Conservation (phyloP, 495 filamentous ascomycete species). For the Penicillium antarcticum region DNA sequence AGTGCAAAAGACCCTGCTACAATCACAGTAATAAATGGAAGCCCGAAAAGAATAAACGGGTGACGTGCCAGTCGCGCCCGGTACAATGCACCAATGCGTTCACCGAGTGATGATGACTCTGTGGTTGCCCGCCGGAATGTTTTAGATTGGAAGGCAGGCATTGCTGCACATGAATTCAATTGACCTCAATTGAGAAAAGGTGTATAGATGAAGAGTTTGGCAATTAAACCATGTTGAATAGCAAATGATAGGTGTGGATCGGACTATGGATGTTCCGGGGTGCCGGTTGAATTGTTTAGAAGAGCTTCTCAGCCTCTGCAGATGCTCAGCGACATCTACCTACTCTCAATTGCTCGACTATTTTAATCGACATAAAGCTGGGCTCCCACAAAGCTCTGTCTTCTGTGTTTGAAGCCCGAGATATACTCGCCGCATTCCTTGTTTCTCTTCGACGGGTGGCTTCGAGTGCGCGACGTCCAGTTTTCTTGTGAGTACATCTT, state of each 20-base stretch:
- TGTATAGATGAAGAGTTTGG: neutral
- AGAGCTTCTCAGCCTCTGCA: conserved; percentile 12
- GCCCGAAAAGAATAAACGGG: conserved; percentile 90
- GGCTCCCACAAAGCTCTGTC: neutral
- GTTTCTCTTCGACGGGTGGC: neutral
- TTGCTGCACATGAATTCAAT: conserved; percentile 27
- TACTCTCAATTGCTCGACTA: neutral
- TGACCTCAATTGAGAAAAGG: neutral
- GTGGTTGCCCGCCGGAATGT: conserved; percentile 58
- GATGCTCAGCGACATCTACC: neutral
- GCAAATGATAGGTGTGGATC: neutral
- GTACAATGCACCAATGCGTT: conserved; percentile 73
- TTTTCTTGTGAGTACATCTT: conserved; percentile 14
- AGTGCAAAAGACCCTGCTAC: conserved; percentile 94
- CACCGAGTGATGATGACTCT: conserved; percentile 48
- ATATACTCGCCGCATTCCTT: neutral
- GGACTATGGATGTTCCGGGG: conserved; percentile 22
- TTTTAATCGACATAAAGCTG: neutral
- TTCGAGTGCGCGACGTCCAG: neutral
- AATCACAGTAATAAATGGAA: conserved; percentile 91
- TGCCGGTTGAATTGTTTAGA: conserved; percentile 19
- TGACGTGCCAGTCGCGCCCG: conserved; percentile 63
- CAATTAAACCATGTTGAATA: too few species aligned
- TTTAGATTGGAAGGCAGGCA: conserved; percentile 72
- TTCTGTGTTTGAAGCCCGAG: neutral